A percentile compares a stretch with the other conserved stretches of the same genome.
These are phyloP conservation scores for Alternaria ventricosa DNA, from an alignment of 2,329 filamentous ascomycete genomes.

Conservation along the genomic window DNA sequence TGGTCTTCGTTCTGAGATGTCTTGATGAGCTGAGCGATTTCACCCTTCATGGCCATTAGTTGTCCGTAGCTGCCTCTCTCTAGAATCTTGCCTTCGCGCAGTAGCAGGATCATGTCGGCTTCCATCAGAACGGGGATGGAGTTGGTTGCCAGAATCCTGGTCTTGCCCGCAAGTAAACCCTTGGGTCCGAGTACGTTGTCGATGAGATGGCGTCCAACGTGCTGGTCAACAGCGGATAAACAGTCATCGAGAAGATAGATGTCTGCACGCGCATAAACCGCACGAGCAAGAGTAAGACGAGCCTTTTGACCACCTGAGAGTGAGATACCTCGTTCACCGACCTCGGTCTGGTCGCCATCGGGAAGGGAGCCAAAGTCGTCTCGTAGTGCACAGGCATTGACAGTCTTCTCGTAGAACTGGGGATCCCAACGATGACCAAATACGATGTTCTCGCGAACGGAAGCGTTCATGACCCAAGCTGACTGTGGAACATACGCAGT, in stretches of 20 bases:
- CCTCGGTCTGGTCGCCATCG: conserved; percentile 94
- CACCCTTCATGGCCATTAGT: conserved; percentile 90
- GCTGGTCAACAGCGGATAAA: conserved; percentile 95
- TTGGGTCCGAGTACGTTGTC: conserved; percentile 88
- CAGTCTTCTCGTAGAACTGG: conserved; percentile 89
- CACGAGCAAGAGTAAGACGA: conserved; percentile 86
- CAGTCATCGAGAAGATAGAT: conserved; percentile 94
- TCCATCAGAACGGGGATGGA: conserved; percentile 89
- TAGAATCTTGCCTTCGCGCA: conserved; percentile 81
- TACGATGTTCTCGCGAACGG: conserved; percentile 94
- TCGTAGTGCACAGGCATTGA: conserved; percentile 86
- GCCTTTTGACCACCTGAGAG: conserved; percentile 96
- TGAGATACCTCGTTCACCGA: conserved; percentile 95
- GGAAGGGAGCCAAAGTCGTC: conserved; percentile 93
- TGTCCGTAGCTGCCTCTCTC: conserved; percentile 92
- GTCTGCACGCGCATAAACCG: conserved; percentile 96
- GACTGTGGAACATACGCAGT: conserved; percentile 93
- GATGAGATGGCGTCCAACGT: conserved; percentile 93
- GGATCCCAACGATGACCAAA: conserved; percentile 96
- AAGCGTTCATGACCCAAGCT: conserved; percentile 97
- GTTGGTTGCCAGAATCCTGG: conserved; percentile 91
- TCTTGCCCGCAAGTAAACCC: conserved; percentile 84
- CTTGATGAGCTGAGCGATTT: conserved; percentile 83
- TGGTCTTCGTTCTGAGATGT: conserved; percentile 67
- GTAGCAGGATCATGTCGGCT: conserved; percentile 84